Evolutionary conservation across 257 asterid genomes (phyloP), one percentile per base, ranked within the genome.

Genomic region (Solanum ossicruentum): DNA sequence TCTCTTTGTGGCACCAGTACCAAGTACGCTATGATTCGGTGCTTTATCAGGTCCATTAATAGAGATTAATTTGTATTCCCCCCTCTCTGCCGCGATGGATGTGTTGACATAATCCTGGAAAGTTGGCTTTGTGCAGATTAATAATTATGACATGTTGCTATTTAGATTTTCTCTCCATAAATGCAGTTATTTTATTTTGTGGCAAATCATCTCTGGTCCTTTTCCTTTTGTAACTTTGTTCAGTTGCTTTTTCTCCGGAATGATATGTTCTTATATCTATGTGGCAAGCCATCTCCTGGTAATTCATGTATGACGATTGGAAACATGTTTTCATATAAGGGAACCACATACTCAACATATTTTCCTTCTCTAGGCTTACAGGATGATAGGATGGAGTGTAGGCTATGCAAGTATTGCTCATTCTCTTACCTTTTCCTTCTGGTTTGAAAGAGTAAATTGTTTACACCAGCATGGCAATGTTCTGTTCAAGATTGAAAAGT

Each of bases 341-440:
- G 75, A 47, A 89, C 87, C 98, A 93, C 92, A 89, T 97, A 1
- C 92, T 95, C 90, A 95, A 95, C 83, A 87, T 95, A 82, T 95
- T 97, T 83, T 97, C 98, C 56, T 95, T 97, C 86, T 97, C 98
- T 32, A 95, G 88, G 98, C 99, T 86, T 95, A 97, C 51, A 98
- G 98, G 54, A 95, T 95, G 98, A 97, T 92, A 98, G 99, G 99
- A 79, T 97, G 98, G 99, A 95, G 96, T 87, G 98, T 97, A 83
- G 99, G 97, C 85, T 97, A 94, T 36, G 98, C 92, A 91, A 92
- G 97, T 91, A 65, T 72, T 67, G 47, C 52, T 84, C 71, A 16
- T 23, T 60, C 51, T 80, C 26, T 23, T 79, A 15, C 83, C 7
- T 18, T 15, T 55, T 17, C 10, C 63, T 63, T 56, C 83, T 12